Conservation (phyloP, 2,329 filamentous ascomycete genomes). For the Botrytis fabae region DNA sequence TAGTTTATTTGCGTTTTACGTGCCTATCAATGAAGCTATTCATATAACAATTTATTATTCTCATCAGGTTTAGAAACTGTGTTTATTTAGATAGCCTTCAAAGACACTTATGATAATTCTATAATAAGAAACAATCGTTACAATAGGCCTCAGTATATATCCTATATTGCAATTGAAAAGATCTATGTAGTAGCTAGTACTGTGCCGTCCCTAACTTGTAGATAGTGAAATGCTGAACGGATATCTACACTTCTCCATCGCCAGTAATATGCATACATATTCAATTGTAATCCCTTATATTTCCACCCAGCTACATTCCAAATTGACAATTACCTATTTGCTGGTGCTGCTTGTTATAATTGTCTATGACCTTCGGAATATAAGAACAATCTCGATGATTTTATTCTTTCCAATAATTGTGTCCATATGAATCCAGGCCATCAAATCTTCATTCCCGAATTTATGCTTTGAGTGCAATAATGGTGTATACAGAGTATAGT, state of each 20-base stretch:
- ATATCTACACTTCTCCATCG: not conserved
- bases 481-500: not conserved
- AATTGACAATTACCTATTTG: not conserved
- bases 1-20: not conserved
- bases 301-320: not conserved
- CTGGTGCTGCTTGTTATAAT: not conserved
- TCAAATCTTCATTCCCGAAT: not conserved
- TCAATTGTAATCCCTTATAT: not conserved
- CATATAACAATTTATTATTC: fast-evolving
- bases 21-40: not conserved
- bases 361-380: not conserved
- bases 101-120: not conserved
- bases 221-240: not conserved
- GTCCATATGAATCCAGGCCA: not conserved
- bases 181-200: not conserved
- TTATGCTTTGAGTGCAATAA: not conserved
- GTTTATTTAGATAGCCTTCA: not conserved
- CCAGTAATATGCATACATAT: not conserved
- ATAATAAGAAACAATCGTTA: not conserved
- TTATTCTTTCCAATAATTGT: not conserved
- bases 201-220: not conserved
- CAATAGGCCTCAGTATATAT: not conserved
- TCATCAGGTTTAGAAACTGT: not conserved
- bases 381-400: not conserved
- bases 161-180: not conserved